Evolutionary conservation across 2,329 filamentous ascomycete genomes (phyloP).

Genomic region (Rachicladosporium sp.): DNA sequence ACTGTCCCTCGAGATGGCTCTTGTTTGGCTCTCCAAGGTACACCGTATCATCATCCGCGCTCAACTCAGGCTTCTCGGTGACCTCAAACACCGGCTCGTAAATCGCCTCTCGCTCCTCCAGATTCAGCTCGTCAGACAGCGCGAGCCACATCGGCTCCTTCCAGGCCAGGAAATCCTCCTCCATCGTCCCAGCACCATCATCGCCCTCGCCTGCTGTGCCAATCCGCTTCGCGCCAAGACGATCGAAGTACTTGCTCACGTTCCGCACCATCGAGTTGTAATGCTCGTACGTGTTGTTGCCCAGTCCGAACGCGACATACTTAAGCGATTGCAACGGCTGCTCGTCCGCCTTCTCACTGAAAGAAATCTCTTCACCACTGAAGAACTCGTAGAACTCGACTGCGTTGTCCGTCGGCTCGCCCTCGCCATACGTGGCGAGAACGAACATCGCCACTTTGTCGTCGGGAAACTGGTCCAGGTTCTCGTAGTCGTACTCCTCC

Average conservation of each 20-base stretch:
- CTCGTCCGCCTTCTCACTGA: constrained; percentile 60
- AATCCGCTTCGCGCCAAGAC: constrained; percentile 72
- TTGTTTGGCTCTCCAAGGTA: constrained; percentile 76
- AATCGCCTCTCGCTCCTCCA: constrained; percentile 90
- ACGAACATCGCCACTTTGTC: constrained; percentile 94
- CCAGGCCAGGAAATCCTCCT: constrained; percentile 97
- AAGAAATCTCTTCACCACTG: constrained; percentile 65
- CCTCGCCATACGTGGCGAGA: constrained; percentile 93
- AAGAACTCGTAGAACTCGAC: constrained; percentile 99
- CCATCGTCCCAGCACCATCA: constrained; percentile 97
- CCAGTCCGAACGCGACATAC: constrained; percentile 89
- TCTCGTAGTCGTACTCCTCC: constrained; percentile 96
- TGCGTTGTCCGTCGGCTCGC: constrained; percentile 95
- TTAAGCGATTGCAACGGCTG: constrained; percentile 71
- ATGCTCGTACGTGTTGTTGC: constrained; percentile 99
- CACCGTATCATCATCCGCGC: constrained; percentile 63
- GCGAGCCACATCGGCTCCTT: constrained; percentile 98
- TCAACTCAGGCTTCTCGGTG: constrained; percentile 53
- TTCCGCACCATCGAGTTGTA: constrained; percentile 98
- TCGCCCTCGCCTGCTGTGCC: constrained; percentile 89
- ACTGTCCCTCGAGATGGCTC: constrained; percentile 74
- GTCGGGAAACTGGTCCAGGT: constrained; percentile 72
- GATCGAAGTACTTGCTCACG: constrained; percentile 67
- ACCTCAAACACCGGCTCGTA: constrained; percentile 90
- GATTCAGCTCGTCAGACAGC: constrained; percentile 66